Evolutionary conservation across 2,329 filamentous ascomycete species (phyloP), one percentile per base, ranked within the genome.

Genomic region (Colletotrichum lupini): DNA sequence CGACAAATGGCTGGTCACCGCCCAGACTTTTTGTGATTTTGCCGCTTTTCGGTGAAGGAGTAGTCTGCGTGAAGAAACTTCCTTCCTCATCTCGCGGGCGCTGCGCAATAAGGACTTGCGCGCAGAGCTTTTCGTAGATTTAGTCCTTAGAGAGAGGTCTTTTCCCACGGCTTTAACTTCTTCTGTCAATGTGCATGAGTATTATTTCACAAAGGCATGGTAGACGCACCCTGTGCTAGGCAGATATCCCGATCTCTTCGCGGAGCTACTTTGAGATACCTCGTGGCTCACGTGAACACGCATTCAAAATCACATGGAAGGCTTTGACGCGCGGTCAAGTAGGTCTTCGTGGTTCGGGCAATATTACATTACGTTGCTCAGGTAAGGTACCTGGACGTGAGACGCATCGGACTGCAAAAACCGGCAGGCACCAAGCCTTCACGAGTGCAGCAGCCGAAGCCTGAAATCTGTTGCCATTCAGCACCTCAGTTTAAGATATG

Each of bases 1-100:
- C 24, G 26, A n/a, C 22, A 30, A 55, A 62, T 59, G 67, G 67
- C 70, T 63, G 70, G 67, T 70, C 53, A 70, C 70, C 60, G 70
- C 67, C 60, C 46, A 24, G 1, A n/a, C 4, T n/a, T 7, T 4
- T 11, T 14, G 8, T 9, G 24, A 52, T 66, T 64, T 49, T 73
- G 70, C 70, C 70, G 67, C 56, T 65, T 73, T 49, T 56, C 32
- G 12, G 28, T 1, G 62, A 28, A 22, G 53, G 14, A 52, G 14
- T 14, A 19, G 28, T 12, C 14, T 49, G 26, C 6, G 4, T 7
- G 28, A 61, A 42, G 42, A n/a, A 52, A 37, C 16, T 70, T 60
- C 19, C 42, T 28, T 61, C 49, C 46, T 5, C 67, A 73, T 52
- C n/a, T 14, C 22, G 52, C 32, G 42, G 42, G 22, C 12, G 8